phyloP scores from a whole-genome alignment of 1,284 basidiomycete species.

The Veloporphyrellus conicus region DNA sequence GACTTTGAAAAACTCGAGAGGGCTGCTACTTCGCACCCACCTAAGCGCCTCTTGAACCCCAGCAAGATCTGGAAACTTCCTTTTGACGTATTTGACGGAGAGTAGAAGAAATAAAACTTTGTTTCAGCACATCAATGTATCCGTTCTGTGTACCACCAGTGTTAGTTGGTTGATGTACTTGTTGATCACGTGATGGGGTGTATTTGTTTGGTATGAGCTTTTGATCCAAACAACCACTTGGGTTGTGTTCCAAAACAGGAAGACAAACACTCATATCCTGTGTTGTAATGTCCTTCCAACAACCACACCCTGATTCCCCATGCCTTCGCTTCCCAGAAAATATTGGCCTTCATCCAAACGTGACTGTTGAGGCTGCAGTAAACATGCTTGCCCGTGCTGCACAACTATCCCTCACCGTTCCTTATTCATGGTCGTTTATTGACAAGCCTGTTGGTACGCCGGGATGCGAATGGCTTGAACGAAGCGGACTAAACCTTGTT shows the following conservation, averaged over 20 bases:
- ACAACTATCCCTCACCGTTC: slow-evolving; percentile 49
- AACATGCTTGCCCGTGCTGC: slow-evolving; percentile 57
- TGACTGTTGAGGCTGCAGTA: slow-evolving; percentile 56
- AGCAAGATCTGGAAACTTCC: slow-evolving; percentile 57
- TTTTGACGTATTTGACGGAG: slow-evolving; percentile 58
- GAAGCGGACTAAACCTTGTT: neutral
- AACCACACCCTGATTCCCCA: slow-evolving; percentile 46
- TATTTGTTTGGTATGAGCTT: slow-evolving; percentile 28
- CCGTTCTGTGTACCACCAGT: too few relatives aligned
- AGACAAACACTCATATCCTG: neutral
- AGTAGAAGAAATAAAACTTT: slow-evolving; percentile 16
- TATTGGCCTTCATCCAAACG: slow-evolving; percentile 50
- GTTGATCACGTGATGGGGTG: slow-evolving; percentile 10
- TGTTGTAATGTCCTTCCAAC: slow-evolving; percentile 33
- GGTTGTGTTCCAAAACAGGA: slow-evolving; percentile 10
- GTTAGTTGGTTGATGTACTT: too few relatives aligned
- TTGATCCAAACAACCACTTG: slow-evolving; percentile 29
- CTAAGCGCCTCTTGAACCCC: slow-evolving; percentile 57
- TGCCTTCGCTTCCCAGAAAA: slow-evolving; percentile 67
- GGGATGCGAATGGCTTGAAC: neutral
- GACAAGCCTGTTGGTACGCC: slow-evolving; percentile 65
- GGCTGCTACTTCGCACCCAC: slow-evolving; percentile 52
- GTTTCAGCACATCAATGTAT: too few relatives aligned
- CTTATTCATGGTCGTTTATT: slow-evolving; percentile 67
- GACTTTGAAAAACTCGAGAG: slow-evolving; percentile 58